Percentiles rank a stretch among this genome's conserved stretches.
Evolutionary conservation across 1,284 basidiomycete species (phyloP).

Genomic region (Cystobasidium slooffiae): DNA sequence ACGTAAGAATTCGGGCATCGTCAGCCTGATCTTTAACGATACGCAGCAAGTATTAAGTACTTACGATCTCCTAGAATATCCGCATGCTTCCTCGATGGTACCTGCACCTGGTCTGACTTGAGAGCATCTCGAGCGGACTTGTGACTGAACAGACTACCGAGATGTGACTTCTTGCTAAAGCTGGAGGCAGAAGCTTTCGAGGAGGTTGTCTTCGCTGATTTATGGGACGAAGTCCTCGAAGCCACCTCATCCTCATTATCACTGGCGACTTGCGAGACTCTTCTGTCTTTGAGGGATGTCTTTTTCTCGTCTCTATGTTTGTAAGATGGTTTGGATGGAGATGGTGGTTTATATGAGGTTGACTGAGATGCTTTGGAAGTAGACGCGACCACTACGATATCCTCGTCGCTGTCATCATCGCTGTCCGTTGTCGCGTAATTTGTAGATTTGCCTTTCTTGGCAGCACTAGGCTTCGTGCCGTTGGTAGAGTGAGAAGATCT

Average conservation of each 20-base stretch:
- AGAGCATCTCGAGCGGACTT: not conserved
- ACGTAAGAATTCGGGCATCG: not conserved
- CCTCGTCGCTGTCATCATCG: slow-evolving; percentile 22
- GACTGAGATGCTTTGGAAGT: not conserved
- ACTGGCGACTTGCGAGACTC: not conserved
- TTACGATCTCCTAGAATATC: no score
- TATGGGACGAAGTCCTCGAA: not conserved
- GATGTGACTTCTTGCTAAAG: not conserved
- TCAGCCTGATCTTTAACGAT: no score
- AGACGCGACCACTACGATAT: slow-evolving; percentile 4
- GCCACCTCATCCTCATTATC: not conserved
- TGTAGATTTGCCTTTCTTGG: slow-evolving; percentile 9
- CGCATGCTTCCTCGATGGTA: no score
- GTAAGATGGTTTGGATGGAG: not conserved
- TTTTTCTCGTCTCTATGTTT: not conserved
- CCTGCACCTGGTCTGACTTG: not conserved
- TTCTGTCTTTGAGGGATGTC: not conserved
- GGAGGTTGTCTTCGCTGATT: not conserved
- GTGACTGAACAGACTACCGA: no score
- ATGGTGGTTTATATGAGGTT: not conserved
- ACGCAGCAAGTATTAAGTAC: no score
- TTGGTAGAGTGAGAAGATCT: not conserved
- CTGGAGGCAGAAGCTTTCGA: not conserved
- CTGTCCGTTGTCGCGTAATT: not conserved
- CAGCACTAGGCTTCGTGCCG: not conserved